These are phyloP conservation scores for Penicillium sumatraense DNA, from an alignment of 2,329 filamentous ascomycete species.

Conservation along the genomic window DNA sequence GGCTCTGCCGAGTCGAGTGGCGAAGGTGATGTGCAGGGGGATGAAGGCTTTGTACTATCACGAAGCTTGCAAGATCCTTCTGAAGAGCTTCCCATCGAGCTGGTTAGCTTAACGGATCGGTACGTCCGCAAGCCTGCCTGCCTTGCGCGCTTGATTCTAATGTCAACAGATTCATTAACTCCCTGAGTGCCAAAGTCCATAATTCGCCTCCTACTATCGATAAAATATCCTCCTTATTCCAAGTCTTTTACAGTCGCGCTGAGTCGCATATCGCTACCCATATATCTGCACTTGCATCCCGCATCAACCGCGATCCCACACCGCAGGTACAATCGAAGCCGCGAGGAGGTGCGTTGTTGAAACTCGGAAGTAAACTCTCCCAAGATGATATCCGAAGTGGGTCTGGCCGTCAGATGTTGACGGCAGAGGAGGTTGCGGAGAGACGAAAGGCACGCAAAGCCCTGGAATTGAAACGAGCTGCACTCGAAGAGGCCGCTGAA, in stretches of 20 bases:
- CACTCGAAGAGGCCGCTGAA: constrained; percentile 90
- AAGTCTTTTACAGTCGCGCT: constrained; percentile 87
- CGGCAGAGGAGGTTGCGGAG: constrained; percentile 79
- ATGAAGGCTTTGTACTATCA: constrained; percentile 40
- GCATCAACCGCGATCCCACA: constrained; percentile 71
- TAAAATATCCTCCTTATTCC: constrained; percentile 81
- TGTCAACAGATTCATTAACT: constrained; percentile 79
- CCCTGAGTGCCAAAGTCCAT: constrained; percentile 83
- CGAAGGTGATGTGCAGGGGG: constrained; percentile 35
- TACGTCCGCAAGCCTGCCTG: constrained; percentile 44
- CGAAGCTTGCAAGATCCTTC: constrained; percentile 66
- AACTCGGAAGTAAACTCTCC: constrained; percentile 52
- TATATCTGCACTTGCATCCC: constrained; percentile 76
- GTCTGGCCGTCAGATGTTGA: constrained; percentile 83
- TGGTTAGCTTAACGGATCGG: constrained; percentile 88
- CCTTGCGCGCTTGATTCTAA: neutral
- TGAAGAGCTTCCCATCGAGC: constrained; percentile 90
- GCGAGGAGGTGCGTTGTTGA: constrained; percentile 60
- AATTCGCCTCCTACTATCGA: constrained; percentile 82
- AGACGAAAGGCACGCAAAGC: constrained; percentile 77
- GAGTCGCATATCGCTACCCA: constrained; percentile 85
- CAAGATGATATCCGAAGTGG: constrained; percentile 44
- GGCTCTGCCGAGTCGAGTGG: constrained; percentile 37
- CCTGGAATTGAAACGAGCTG: constrained; percentile 75
- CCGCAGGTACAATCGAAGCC: constrained; percentile 61